Conservation (phyloP, 2,329 filamentous ascomycete genomes). For the Pseudogymnoascus sp. region DNA sequence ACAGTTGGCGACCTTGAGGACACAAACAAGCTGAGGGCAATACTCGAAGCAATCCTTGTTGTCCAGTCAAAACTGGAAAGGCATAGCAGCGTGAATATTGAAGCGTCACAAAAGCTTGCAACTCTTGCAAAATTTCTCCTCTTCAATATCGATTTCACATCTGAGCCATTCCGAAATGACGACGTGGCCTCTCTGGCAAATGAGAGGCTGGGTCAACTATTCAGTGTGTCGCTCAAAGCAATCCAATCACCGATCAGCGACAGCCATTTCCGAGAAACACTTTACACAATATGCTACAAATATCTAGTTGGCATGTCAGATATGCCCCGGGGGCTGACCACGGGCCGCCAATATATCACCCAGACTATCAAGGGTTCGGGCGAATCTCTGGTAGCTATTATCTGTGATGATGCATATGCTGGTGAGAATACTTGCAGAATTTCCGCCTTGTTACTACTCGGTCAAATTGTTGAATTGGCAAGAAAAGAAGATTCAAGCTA, state of each 20-base stretch:
- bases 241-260: constrained; percentile 66
- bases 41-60: constrained; percentile 78
- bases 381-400: constrained; percentile 70
- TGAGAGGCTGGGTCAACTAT: constrained; percentile 84
- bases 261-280: constrained; percentile 66
- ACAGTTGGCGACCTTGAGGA: constrained; percentile 73
- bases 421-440: constrained; percentile 76
- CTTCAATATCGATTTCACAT: constrained; percentile 57
- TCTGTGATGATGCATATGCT: constrained; percentile 89
- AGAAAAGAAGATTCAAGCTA: constrained; percentile 62
- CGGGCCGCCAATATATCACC: constrained; percentile 41
- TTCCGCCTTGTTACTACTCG: constrained; percentile 76
- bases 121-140: constrained; percentile 66
- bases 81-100: constrained; percentile 58
- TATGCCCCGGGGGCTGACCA: constrained; percentile 42
- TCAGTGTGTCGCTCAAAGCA: constrained; percentile 75
- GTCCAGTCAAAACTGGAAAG: constrained; percentile 81
- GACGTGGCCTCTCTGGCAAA: constrained; percentile 65
- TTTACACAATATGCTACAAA: constrained; percentile 86
- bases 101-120: constrained; percentile 67
- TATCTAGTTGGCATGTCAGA: constrained; percentile 64
- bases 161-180: constrained; percentile 30
- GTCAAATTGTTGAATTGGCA: constrained; percentile 65
- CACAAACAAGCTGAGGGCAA: constrained; percentile 63
- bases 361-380: constrained; percentile 73